Evolutionary conservation across 139 green algal genomes (phyloP), one percentile per base, ranked within the genome.

Genomic region (Chlamydomonas asymmetrica): DNA sequence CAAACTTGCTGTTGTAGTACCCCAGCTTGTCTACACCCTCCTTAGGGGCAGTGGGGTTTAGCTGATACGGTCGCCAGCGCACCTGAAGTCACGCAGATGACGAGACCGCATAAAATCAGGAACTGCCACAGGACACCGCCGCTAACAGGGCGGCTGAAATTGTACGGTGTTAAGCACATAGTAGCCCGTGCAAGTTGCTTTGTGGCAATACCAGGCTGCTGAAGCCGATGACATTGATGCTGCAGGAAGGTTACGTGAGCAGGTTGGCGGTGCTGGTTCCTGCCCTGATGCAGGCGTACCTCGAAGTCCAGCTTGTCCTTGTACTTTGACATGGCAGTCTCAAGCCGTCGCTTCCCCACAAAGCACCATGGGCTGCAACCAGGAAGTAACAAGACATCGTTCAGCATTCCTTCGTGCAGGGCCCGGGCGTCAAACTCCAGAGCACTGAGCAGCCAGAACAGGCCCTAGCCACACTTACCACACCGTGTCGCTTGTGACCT

Each of bases 1-100:
- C 89, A 82, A 93, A 93, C 71, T 90, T 91, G 13, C 82, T 22
- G 4, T 86, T 75, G 80, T 92, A 94, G 67, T 83, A 83, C 27
- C 86, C 63, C 34, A 85, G 50, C 81, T 94, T 94, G 73, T 88
- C 41, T 2, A 84, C 50, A 16, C 89, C 87, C 60, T 87, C 83
- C n/a, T 67, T 63, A 10, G 83, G 59, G 8, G 82, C 81, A 23
- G 82, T 49, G n/a, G 87, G 82, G 35, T 85, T 82, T 7, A 93
- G 76, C 71, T 85, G 80, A 57, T 67, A 92, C 20, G 87, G 87
- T 31, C 79, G 84, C 84, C 84, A 92, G 25, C 60, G 66, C 66
- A 88, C 80, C 35, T 69, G 71, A 77, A 77, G 22, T 77, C 59
- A 8, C n/a, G n/a, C n/a, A n/a, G n/a, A n/a, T n/a, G n/a, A n/a